Conservation (phyloP, 2,329 filamentous ascomycete species). For the Chaetomium sp. region DNA sequence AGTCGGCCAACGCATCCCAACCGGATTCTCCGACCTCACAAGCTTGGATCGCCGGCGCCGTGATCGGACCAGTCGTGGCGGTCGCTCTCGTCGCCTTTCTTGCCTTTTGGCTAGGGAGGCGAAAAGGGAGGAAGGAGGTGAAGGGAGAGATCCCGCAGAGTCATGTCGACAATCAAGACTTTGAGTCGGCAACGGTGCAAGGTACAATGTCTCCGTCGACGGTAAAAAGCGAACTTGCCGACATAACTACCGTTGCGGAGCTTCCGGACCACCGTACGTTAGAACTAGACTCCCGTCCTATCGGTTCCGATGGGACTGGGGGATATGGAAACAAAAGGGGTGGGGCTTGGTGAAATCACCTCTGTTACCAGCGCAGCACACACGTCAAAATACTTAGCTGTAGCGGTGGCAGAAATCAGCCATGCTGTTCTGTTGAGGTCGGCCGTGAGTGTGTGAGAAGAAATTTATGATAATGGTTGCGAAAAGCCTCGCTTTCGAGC, state of each 20-base stretch:
- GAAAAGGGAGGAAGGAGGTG: not conserved
- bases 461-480: not conserved
- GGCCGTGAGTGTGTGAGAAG: not conserved
- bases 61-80: not conserved
- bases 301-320: not conserved
- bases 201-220: not conserved
- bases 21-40: not conserved
- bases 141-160: not conserved
- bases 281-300: not conserved
- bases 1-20: not conserved
- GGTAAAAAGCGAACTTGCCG: not conserved
- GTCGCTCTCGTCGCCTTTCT: not conserved
- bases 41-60: constrained; percentile 2
- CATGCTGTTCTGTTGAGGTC: too few relatives aligned
- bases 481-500: not conserved
- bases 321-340: not conserved
- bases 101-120: not conserved
- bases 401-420: not conserved
- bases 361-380: not conserved
- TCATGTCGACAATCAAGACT: not conserved
- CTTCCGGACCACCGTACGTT: constrained; percentile 2
- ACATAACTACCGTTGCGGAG: not conserved
- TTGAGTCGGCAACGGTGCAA: not conserved
- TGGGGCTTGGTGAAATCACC: not conserved
- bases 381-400: not conserved